phyloP scores from a whole-genome alignment of 2,329 filamentous ascomycete genomes.

The Dothiorella sarmentorum region DNA sequence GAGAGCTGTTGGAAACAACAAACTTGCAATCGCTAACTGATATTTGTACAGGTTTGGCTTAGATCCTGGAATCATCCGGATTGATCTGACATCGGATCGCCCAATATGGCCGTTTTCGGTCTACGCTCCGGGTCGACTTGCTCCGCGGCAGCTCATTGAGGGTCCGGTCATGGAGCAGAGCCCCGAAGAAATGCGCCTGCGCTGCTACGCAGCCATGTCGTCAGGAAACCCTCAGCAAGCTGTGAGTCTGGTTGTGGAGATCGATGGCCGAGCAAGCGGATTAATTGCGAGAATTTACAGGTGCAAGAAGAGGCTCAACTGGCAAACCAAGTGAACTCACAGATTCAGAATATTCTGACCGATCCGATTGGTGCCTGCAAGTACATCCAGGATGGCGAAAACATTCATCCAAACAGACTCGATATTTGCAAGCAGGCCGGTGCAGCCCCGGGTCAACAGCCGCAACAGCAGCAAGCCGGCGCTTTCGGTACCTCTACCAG shows the following conservation, averaged over 20 bases:
- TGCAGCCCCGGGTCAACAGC: not conserved
- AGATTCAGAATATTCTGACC: slow-evolving; percentile 67
- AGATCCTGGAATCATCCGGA: slow-evolving; percentile 30
- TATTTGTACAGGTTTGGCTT: not conserved
- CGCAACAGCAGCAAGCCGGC: not conserved
- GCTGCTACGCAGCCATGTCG: slow-evolving; percentile 63
- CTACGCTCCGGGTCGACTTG: slow-evolving; percentile 74
- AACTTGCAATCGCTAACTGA: no score
- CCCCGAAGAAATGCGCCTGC: slow-evolving; percentile 77
- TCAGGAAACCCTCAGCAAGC: slow-evolving; percentile 57
- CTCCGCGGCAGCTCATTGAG: slow-evolving; percentile 80
- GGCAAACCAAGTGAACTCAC: slow-evolving; percentile 40
- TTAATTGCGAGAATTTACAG: not conserved
- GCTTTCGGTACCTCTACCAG: not conserved
- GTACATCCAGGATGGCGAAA: slow-evolving; percentile 36
- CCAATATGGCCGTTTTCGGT: slow-evolving; percentile 84
- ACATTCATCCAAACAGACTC: slow-evolving; percentile 31
- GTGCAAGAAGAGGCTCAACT: slow-evolving; percentile 19
- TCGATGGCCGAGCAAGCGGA: no score
- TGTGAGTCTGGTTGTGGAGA: slow-evolving; percentile 35
- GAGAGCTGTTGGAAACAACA: not conserved
- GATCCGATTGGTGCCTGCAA: slow-evolving; percentile 64
- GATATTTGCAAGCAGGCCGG: slow-evolving; percentile 20
- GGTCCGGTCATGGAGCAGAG: slow-evolving; percentile 77
- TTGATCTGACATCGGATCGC: slow-evolving; percentile 65